Evolutionary conservation across 2,329 filamentous ascomycete genomes (phyloP), one percentile per base, ranked within the genome.

Genomic region (Neonectria punicea): DNA sequence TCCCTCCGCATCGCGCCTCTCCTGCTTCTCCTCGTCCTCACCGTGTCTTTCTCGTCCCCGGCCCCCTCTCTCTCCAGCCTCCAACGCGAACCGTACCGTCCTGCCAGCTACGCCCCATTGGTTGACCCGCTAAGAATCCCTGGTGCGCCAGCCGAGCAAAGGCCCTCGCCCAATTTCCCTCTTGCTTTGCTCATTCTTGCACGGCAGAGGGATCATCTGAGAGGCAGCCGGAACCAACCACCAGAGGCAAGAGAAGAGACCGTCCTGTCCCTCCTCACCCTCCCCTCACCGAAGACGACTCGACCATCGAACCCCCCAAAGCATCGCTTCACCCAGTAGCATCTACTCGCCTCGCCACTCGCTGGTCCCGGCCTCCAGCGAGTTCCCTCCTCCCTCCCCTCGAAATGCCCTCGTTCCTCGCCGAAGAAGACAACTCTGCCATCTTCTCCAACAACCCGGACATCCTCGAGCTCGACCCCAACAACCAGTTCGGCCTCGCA

Each of bases 331-430:
- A 62, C 39, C 54, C 53, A 65, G 64, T 63, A 74, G 67, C 64
- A 73, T 70, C 62, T 73, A 74, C 43, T 59, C 58, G 61, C 47
- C 57, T 67, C 67, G 66, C 61, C 69, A 59, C 72, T 73, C 67
- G 69, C 67, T 69, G 70, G 70, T 67, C 54, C 65, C 64, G 63
- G 60, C 70, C 51, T 62, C 56, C 63, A 67, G 71, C 54, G 70
- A 72, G 66, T 59, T 47, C 46, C 64, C 53, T 20, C 50, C 57
- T 75, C 51, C 47, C 76, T 47, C 64, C 63, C 34, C 76, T 82
- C 77, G 78, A 78, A 72, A 87, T 87, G 85, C 85, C 85, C 80
- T 86, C 85, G 69, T 87, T 86, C 76, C 75, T 86, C 70, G 80
- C 81, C 75, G 80, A 85, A 77, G 77, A 81, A 65, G 78, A 82